Evolutionary conservation across 78 protist genomes (phyloP), one percentile per base, ranked within the genome.

Genomic region (Isochrysis galbana): DNA sequence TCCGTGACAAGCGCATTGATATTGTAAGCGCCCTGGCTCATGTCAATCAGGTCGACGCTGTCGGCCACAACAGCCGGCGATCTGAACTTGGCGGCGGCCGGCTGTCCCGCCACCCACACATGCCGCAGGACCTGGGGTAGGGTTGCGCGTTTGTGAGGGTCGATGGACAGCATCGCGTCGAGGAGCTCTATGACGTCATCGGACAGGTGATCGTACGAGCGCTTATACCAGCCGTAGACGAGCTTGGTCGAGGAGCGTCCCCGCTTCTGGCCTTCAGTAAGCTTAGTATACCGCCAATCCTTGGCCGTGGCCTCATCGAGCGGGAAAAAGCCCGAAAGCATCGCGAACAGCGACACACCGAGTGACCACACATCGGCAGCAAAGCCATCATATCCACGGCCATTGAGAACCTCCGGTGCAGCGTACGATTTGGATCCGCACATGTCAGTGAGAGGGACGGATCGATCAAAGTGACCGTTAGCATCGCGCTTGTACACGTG

Each of bases 311-410:
- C 88, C 88, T 80, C 90, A 70, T 44, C 61, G 70, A 84, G 45
- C 26, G 90, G 90, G 90, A 84, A 44, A 70, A 44, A 84, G 90
- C 90, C 90, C 36, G 42, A 3, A n/a, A 84, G 90, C 67, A 84
- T 45, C 67, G 45, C 90, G 32, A 47, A 84, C 34, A 84, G 67
- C 38, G 44, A 34, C 19, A 80, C 51, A 19, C 90, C 90, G n/a
- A 47, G 10, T 14, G 25, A 5, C 90, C 90, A 84, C 42, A 84
- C 44, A 44, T 84, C 90, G 10, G 90, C 90, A 10, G 44, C 46
- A n/a, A 44, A 47, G 70, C 90, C 90, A 32, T 84, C 69, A 32
- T 84, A 84, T n/a, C 70, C 84, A 1, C 23, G 44, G 19, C 47
- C 84, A 3, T 23, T 7, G 34, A 46, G 26, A 23, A 84, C 90